Conservation (phyloP, 2,329 filamentous ascomycete genomes). For the Talaromyces albobiverticillius region DNA sequence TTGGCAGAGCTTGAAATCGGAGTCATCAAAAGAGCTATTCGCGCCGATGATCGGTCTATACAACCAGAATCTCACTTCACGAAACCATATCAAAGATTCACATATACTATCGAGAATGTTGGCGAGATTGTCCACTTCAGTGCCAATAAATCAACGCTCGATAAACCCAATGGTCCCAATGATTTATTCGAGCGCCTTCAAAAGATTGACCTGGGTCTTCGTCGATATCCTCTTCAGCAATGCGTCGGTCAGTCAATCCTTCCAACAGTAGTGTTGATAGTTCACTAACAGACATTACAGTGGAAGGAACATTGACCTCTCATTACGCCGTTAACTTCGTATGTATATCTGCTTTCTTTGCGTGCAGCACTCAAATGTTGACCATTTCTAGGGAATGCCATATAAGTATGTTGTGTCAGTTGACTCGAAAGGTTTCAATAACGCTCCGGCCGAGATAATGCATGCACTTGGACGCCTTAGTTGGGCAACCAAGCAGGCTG, state of each 20-base stretch:
- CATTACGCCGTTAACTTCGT: conserved; percentile 52
- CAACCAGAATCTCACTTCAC: conserved; percentile 29
- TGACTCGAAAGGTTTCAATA: conserved; percentile 40
- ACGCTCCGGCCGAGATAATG: conserved; percentile 42
- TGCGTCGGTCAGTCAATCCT: conserved; percentile 30
- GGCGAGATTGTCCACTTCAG: conserved; percentile 57
- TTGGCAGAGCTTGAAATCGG: conserved; percentile 30
- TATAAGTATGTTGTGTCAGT: conserved; percentile 59
- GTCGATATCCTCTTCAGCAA: conserved; percentile 36
- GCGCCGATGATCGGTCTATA: conserved; percentile 24
- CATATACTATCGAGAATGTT: conserved; percentile 28
- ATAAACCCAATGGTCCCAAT: conserved; percentile 55
- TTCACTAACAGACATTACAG: conserved; percentile 20
- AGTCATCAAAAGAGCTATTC: conserved; percentile 24
- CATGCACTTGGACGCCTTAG: conserved; percentile 49
- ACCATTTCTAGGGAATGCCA: conserved; percentile 48
- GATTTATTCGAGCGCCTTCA: conserved; percentile 57
- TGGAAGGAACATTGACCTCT: conserved; percentile 37
- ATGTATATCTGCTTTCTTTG: conserved; percentile 14
- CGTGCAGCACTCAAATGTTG: conserved; percentile 7
- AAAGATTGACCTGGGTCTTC: conserved; percentile 43
- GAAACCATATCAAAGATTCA: conserved; percentile 32
- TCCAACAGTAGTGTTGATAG: not conserved
- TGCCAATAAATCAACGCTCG: conserved; percentile 53
- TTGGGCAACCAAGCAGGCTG: conserved; percentile 50